phyloP scores from a whole-genome alignment of 148 eudicot genomes.

The Silene uniflora region DNA sequence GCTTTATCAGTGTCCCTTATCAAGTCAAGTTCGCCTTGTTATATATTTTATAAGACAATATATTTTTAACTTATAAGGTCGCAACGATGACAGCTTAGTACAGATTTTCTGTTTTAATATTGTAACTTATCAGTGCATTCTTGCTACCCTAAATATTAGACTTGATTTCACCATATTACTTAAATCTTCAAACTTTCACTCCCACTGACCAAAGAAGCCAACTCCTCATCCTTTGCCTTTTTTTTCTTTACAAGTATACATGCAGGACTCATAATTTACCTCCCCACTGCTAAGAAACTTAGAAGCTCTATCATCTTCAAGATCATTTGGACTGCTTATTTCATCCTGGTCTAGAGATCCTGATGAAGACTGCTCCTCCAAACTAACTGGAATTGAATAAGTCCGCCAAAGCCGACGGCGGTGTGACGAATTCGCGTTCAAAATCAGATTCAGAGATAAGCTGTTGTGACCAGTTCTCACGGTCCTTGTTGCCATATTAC shows the following conservation, averaged over 20 bases:
- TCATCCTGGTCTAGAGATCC: conserved; percentile 34
- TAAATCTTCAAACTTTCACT: neutral
- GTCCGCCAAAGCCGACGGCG: conserved; percentile 26
- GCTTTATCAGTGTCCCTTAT: neutral
- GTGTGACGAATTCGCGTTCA: conserved; percentile 21
- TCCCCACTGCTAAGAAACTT: conserved; percentile 42
- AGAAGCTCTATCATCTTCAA: conserved; percentile 33
- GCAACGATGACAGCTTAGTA: neutral
- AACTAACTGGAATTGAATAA: conserved; percentile 36
- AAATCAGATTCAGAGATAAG: conserved; percentile 25
- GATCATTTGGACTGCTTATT: conserved; percentile 20
- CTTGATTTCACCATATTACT: neutral
- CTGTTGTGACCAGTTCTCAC: conserved; percentile 23
- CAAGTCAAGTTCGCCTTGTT: neutral
- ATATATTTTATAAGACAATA: neutral
- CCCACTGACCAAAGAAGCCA: neutral
- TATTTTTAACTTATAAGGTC: neutral
- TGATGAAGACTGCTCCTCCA: conserved; percentile 47
- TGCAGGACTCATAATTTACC: conserved; percentile 31
- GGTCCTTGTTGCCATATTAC: conserved; percentile 32
- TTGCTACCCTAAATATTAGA: neutral
- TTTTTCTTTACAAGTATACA: neutral
- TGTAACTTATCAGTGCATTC: neutral
- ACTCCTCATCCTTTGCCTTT: neutral
- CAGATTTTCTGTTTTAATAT: neutral